Evolutionary conservation across 306 rosid species (phyloP).

Genomic region (Inga laurina): DNA sequence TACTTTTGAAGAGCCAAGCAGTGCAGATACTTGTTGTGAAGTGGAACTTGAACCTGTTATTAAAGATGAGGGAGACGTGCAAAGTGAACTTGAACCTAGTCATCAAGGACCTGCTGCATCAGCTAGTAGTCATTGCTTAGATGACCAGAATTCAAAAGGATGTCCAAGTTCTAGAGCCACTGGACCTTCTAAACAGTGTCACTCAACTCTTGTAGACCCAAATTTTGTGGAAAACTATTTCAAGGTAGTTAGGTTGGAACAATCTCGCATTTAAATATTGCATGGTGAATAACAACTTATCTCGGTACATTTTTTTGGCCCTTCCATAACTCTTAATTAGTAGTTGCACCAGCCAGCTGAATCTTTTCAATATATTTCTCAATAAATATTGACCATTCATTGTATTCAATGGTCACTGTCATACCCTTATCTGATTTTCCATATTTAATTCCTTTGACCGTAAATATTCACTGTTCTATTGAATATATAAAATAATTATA

Average conservation of each 20-base stretch:
- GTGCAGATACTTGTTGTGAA: constrained; percentile 42
- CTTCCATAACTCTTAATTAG: constrained; percentile 1
- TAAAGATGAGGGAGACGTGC: constrained; percentile 34
- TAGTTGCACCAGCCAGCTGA: constrained; percentile 3
- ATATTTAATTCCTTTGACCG: too few species aligned
- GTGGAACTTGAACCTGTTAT: constrained; percentile 34
- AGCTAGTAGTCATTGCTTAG: constrained; percentile 36
- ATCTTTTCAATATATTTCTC: constrained; percentile 9
- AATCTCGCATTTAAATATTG: neutral
- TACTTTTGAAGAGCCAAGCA: constrained; percentile 34
- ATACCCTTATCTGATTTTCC: too few species aligned
- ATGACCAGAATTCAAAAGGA: constrained; percentile 35
- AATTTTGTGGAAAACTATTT: constrained; percentile 93
- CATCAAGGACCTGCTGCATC: constrained; percentile 46
- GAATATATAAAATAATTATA: too few species aligned
- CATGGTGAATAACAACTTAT: constrained; percentile 19
- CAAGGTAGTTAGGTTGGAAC: constrained; percentile 61
- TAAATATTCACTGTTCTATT: too few species aligned
- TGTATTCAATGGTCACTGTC: neutral
- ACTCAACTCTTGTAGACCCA: constrained; percentile 74
- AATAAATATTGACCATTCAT: constrained; percentile 10
- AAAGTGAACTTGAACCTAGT: constrained; percentile 44
- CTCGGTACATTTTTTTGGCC: constrained; percentile 4
- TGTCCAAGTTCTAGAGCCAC: constrained; percentile 40
- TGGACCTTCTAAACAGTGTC: constrained; percentile 56